phyloP scores from a whole-genome alignment of 2,329 filamentous ascomycete species.

The Fusarium hostae region DNA sequence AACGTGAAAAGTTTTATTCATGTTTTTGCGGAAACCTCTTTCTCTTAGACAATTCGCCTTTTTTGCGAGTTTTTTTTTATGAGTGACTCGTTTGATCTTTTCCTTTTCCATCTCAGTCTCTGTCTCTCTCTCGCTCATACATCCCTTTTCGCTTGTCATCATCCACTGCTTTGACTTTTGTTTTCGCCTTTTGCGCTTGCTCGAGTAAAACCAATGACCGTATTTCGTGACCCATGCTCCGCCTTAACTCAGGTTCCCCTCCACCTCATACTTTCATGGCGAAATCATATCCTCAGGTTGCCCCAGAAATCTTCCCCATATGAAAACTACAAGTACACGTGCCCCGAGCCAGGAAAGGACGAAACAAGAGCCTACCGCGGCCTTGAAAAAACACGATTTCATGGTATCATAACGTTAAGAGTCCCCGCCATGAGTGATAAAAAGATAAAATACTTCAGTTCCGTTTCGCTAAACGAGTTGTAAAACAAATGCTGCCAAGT shows the following conservation, averaged over 20 bases:
- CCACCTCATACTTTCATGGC: slow-evolving; percentile 17
- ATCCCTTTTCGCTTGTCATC: slow-evolving; percentile 18
- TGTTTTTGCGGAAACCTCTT: slow-evolving; percentile 42
- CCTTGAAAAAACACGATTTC: slow-evolving; percentile 40
- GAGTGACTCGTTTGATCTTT: slow-evolving; percentile 31
- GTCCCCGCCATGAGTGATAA: slow-evolving; percentile 41
- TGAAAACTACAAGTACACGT: slow-evolving; percentile 46
- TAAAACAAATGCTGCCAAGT: slow-evolving; percentile 40
- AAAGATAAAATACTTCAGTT: slow-evolving; percentile 28
- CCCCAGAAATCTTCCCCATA: slow-evolving; percentile 39
- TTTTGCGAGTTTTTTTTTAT: slow-evolving; percentile 45
- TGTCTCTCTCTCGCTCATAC: neutral
- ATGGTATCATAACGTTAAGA: slow-evolving; percentile 47
- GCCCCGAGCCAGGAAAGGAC: slow-evolving; percentile 36
- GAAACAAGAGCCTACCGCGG: slow-evolving; percentile 30
- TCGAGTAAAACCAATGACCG: slow-evolving; percentile 27
- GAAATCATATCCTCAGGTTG: slow-evolving; percentile 40
- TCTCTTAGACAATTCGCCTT: slow-evolving; percentile 39
- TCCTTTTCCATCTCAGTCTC: slow-evolving; percentile 12
- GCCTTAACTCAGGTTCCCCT: neutral
- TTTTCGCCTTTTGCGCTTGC: slow-evolving; percentile 28
- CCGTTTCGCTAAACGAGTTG: slow-evolving; percentile 33
- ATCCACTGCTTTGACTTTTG: slow-evolving; percentile 38
- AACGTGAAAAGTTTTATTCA: slow-evolving; percentile 42
- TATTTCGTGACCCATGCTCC: slow-evolving; percentile 17